A percentile compares a stretch with the other conserved stretches of the same genome.
phyloP scores from a whole-genome alignment of 306 rosid genomes.

The Glycine tomentella region DNA sequence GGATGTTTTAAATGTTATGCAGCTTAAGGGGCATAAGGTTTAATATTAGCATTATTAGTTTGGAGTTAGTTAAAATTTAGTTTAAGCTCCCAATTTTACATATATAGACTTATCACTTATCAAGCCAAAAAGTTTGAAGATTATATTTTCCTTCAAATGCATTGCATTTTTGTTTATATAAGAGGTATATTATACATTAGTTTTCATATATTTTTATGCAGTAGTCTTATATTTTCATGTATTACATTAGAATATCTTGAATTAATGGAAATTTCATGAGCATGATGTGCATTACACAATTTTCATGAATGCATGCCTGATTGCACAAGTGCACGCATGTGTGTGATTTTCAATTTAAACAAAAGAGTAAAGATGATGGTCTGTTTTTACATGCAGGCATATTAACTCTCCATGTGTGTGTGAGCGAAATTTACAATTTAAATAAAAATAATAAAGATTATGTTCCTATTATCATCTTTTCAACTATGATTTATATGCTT shows the following conservation, averaged over 20 bases:
- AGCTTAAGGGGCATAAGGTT: slow-evolving; percentile 99
- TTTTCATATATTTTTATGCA: slow-evolving; percentile 27
- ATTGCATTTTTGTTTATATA: slow-evolving; percentile 22
- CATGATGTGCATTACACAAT: slow-evolving; percentile 1
- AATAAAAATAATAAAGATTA: slow-evolving; percentile 3
- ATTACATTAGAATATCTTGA: slow-evolving; percentile 13
- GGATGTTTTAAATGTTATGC: slow-evolving; percentile 93
- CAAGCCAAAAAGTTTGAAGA: not conserved
- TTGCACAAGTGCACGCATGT: not conserved
- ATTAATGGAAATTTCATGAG: not conserved
- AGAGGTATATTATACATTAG: not conserved
- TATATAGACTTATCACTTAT: slow-evolving; percentile 6
- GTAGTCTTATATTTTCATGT: slow-evolving; percentile 19
- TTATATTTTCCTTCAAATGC: slow-evolving; percentile 15
- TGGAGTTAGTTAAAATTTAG: slow-evolving; percentile 33
- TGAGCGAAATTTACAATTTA: slow-evolving; percentile 9
- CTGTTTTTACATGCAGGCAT: slow-evolving; percentile 1
- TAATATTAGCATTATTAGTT: slow-evolving; percentile 19
- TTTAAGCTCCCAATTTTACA: slow-evolving; percentile 30
- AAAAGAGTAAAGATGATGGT: not conserved
- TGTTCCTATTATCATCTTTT: not conserved
- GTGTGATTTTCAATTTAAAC: not conserved
- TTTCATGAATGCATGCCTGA: not conserved
- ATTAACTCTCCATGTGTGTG: not conserved
- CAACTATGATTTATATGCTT: slow-evolving; percentile 22